Conservation (phyloP, 345 rosid species). For the Populus davidiana region DNA sequence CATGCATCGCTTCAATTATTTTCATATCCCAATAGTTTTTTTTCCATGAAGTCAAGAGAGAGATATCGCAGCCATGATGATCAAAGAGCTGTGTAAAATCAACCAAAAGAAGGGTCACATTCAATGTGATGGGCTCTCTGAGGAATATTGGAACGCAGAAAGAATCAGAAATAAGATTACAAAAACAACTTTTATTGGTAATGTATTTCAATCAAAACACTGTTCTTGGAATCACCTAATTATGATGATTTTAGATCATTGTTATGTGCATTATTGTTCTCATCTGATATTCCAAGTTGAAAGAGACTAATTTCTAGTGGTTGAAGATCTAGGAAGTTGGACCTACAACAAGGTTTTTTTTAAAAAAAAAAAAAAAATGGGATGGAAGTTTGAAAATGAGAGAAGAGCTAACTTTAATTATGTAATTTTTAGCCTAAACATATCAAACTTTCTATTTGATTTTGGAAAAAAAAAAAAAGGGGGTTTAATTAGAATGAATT, state of each 20-base stretch:
- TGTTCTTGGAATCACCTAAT: neutral
- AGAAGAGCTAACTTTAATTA: neutral
- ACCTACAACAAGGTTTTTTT: too few relatives aligned
- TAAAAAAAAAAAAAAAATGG: neutral
- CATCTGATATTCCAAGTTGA: neutral
- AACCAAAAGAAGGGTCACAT: neutral
- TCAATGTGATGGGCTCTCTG: neutral
- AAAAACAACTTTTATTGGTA: neutral
- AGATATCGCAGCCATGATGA: neutral
- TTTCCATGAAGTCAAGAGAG: neutral
- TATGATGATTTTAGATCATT: too few relatives aligned
- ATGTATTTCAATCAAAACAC: neutral
- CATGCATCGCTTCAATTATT: neutral
- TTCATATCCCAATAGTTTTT: neutral
- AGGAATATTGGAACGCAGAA: neutral
- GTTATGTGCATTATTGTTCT: neutral
- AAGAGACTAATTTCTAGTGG: neutral
- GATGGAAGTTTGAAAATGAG: neutral
- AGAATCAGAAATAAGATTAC: neutral
- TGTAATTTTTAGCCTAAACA: neutral
- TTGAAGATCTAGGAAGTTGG: too few relatives aligned
- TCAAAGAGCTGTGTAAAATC: neutral
- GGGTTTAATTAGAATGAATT: too few relatives aligned
- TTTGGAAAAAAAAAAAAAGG: too few relatives aligned
- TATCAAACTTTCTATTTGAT: too few relatives aligned